Percentiles rank a stretch among this genome's conserved stretches.
Evolutionary conservation across 2,329 filamentous ascomycete species (phyloP).

Genomic region (Cladosporium sp.): DNA sequence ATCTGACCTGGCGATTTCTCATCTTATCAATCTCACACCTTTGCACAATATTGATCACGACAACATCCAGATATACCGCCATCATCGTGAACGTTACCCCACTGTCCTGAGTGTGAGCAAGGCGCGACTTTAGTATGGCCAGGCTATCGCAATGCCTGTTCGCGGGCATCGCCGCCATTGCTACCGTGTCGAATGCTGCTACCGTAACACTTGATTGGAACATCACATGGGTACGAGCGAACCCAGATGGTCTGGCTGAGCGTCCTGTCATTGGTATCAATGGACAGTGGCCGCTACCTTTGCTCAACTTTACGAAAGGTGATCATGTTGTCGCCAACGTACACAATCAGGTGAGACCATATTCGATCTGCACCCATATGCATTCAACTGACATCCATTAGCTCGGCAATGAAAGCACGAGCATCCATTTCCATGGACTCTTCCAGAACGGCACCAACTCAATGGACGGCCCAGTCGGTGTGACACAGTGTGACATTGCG

Average conservation of each 20-base stretch:
- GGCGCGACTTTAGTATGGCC: background rate
- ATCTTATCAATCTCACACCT: conserved; percentile 7
- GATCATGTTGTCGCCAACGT: conserved; percentile 68
- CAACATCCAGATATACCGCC: background rate
- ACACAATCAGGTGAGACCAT: conserved; percentile 50
- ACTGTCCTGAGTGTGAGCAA: too few species aligned
- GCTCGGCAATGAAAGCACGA: conserved; percentile 60
- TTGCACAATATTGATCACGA: background rate
- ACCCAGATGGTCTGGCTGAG: conserved; percentile 50
- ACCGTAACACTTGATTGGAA: conserved; percentile 50
- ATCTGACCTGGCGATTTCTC: conserved; percentile 2
- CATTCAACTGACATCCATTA: background rate
- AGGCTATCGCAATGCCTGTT: background rate
- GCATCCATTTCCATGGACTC: conserved; percentile 73
- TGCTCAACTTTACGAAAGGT: conserved; percentile 69
- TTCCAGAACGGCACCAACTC: conserved; percentile 70
- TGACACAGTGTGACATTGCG: conserved; percentile 64
- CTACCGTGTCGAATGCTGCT: conserved; percentile 16
- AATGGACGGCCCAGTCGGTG: conserved; percentile 68
- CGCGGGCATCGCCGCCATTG: background rate
- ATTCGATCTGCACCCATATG: background rate
- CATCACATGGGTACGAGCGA: conserved; percentile 51
- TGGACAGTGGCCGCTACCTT: conserved; percentile 67
- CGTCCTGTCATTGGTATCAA: conserved; percentile 65
- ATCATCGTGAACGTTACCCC: too few species aligned